Conservation (phyloP, 2,329 filamentous ascomycete genomes). For the Diaporthe ampelina region DNA sequence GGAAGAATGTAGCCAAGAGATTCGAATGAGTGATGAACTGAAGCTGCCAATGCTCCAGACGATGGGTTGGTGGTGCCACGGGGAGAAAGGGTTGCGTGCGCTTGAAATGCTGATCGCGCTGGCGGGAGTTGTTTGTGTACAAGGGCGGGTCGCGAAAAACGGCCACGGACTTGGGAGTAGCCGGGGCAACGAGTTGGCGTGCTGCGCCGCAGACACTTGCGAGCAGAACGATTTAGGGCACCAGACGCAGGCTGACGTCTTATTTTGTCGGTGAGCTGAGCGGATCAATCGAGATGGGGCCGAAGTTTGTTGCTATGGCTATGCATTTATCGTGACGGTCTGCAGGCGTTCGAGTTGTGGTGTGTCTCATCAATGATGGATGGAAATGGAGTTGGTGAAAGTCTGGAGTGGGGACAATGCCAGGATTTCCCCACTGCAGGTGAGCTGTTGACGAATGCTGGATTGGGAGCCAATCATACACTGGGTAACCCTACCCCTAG, state of each 20-base stretch:
- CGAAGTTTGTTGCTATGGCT: not conserved
- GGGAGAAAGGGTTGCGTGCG: not conserved
- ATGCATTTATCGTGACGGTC: not conserved
- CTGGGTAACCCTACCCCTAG: not conserved
- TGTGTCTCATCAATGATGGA: not conserved
- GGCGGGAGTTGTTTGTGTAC: constrained; percentile 11
- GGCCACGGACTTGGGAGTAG: constrained; percentile 3
- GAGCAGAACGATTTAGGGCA: too few species aligned
- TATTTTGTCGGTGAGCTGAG: too few species aligned
- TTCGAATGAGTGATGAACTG: not conserved
- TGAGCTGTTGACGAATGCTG: not conserved
- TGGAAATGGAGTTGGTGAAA: not conserved
- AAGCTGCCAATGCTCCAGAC: not conserved
- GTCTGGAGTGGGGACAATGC: not conserved
- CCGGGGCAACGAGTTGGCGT: not conserved
- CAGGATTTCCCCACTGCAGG: not conserved
- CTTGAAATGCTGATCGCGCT: constrained; percentile 10
- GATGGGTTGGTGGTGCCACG: not conserved
- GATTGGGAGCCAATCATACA: not conserved
- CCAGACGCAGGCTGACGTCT: not conserved
- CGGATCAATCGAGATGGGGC: not conserved
- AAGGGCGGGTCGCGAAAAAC: constrained; percentile 1
- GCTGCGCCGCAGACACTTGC: not conserved
- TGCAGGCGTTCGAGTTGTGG: not conserved
- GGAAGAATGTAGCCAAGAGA: not conserved